Percentiles rank a stretch among this genome's conserved stretches.
Evolutionary conservation across 2,329 filamentous ascomycete genomes (phyloP).

Genomic region (Trichoderma atroviride): DNA sequence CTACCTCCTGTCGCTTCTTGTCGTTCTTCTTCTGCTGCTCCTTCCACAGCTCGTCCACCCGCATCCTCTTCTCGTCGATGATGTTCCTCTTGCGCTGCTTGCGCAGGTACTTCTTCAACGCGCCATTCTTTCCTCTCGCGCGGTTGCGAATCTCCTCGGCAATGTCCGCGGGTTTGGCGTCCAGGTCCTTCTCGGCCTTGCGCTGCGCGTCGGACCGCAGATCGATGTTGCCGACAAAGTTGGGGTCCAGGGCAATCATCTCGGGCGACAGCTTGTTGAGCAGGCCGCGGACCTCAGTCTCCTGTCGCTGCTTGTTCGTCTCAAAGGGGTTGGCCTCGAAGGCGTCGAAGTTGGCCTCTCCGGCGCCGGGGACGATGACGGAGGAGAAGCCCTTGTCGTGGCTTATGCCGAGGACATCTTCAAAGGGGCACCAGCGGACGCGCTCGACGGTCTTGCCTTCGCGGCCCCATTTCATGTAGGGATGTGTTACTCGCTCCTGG

Average conservation of each 20-base stretch:
- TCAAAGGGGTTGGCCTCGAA: slow-evolving; percentile 95
- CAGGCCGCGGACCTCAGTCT: slow-evolving; percentile 84
- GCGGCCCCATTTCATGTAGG: slow-evolving; percentile 92
- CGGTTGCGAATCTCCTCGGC: slow-evolving; percentile 71
- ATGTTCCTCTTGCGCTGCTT: slow-evolving; percentile 94
- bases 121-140: slow-evolving; percentile 86
- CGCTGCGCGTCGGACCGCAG: slow-evolving; percentile 76
- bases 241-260: slow-evolving; percentile 94
- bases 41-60: slow-evolving; percentile 80
- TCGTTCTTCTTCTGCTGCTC: slow-evolving; percentile 69
- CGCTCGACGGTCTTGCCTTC: slow-evolving; percentile 80
- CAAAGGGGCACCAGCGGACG: slow-evolving; percentile 89
- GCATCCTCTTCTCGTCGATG: slow-evolving; percentile 90
- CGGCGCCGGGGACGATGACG: slow-evolving; percentile 89
- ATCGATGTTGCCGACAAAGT: slow-evolving; percentile 88
- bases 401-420: slow-evolving; percentile 85
- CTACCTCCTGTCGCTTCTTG: slow-evolving; percentile 63
- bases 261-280: slow-evolving; percentile 95
- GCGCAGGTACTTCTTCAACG: slow-evolving; percentile 81
- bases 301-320: slow-evolving; percentile 87
- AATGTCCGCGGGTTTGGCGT: slow-evolving; percentile 63
- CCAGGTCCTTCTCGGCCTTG: slow-evolving; percentile 76
- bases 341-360: slow-evolving; percentile 94
- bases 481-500: slow-evolving; percentile 79
- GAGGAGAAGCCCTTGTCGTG: slow-evolving; percentile 87